Base-by-base conservation (phyloP, 2,329 filamentous ascomycete species). In the Pseudogymnoascus sp. region DNA sequence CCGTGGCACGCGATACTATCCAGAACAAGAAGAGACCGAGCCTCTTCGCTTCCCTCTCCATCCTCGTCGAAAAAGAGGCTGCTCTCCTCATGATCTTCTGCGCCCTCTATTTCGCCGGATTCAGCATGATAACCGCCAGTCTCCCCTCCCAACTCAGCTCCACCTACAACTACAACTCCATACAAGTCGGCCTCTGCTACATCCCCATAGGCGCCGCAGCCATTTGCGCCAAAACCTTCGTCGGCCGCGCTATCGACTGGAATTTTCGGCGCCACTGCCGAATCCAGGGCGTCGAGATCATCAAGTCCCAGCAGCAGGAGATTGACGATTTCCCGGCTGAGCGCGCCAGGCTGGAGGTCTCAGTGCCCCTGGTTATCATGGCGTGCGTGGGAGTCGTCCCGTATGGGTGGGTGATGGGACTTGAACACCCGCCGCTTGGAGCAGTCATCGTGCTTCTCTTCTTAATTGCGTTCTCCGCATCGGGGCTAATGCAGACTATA, bases 171-270 rank as follows among this genome's bases (percentile, higher is more conserved):
- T 73, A 72, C 62, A 73, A 73, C 53, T 69, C 72, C 23, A 66
- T 73, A 16, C 69, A 73, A 65, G 69, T 73, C 37, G 71, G 71
- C 5, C 68, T 73, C 14, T 72, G 70, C 53, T 73, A 71, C 61
- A 56, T 73, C 4, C 82, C 82, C 1, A 69, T 81, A 31, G 81
- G 81, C 0, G 73, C 70, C 4, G 82, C 81, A 1, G 80, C 79
- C n/a, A 74, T 80, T 11, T 69, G 77, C 1, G 76, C 80, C 0
- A 79, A 79, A 0, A 67, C 77, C 7, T 69, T 77, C 2, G 75
- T 76, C 2, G 86, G 88, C 0, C 78, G 79, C 1, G 67, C 84
- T 1, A 79, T 90, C 37, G 88, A 91, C 72, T 81, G 80, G 74
- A 90, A 90, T 71, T 92, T 87, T 70, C 78, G 80, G 1, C 82